Evolutionary conservation across 371 early-diverging fungal species (phyloP).

Genomic region (Basidiobolus meristosporus): DNA sequence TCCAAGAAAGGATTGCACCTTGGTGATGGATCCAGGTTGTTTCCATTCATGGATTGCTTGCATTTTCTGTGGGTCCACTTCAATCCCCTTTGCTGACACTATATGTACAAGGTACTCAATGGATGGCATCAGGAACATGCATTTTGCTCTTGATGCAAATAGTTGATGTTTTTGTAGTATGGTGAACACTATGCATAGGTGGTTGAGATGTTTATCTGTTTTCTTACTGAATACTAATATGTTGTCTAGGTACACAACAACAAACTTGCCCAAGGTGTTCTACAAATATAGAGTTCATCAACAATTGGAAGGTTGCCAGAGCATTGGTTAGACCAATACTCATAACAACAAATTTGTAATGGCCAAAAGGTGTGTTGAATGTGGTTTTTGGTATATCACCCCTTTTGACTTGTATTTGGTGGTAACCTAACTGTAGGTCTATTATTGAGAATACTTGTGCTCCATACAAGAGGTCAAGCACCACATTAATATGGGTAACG

Average conservation of each 20-base stretch:
- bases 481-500: conserved; percentile 13
- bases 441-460: conserved; percentile 9
- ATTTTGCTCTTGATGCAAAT: too few relatives aligned
- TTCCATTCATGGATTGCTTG: conserved; percentile 1
- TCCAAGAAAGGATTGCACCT: conserved; percentile 15
- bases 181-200: conserved; percentile 16
- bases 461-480: conserved; percentile 7
- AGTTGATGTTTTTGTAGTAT: too few relatives aligned
- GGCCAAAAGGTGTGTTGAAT: conserved; percentile 10
- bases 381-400: conserved; percentile 11
- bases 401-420: conserved; percentile 5
- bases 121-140: too few relatives aligned
- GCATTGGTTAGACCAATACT: conserved; percentile 23
- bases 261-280: conserved; percentile 15
- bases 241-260: conserved; percentile 28
- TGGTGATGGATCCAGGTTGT: conserved; percentile 8
- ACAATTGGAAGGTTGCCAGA: conserved; percentile 15
- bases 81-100: background rate
- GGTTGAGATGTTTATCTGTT: conserved; percentile 15
- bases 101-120: too few relatives aligned
- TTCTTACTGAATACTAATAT: conserved; percentile 24
- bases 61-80: conserved; percentile 7
- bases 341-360: too few relatives aligned
- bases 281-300: conserved; percentile 14
- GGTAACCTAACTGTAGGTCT: conserved; percentile 12